Evolutionary conservation across 2,329 filamentous ascomycete species (phyloP).

Genomic region (Phaeosphaeriaceae sp.): DNA sequence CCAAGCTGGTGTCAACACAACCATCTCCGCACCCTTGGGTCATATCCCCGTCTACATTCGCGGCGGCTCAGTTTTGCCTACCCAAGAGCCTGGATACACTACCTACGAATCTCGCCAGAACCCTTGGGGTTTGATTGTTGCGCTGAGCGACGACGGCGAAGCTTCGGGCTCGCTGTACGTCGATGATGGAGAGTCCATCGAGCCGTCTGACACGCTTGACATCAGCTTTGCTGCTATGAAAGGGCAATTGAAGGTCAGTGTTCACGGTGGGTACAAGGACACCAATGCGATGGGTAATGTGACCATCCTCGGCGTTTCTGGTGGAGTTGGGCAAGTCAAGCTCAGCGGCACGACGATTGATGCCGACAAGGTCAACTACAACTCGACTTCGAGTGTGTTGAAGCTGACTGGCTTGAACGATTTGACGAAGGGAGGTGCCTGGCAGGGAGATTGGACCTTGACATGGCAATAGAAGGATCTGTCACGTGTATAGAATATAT

Average conservation of each 20-base stretch:
- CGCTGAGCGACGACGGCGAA: constrained; percentile 62
- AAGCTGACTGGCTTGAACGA: constrained; percentile 59
- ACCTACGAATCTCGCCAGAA: constrained; percentile 69
- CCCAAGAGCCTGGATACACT: constrained; percentile 73
- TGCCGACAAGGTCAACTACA: constrained; percentile 56
- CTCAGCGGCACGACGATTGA: constrained; percentile 61
- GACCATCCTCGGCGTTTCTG: constrained; percentile 66
- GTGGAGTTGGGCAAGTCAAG: constrained; percentile 45
- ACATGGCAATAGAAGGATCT: constrained; percentile 55
- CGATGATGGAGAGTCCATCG: constrained; percentile 76
- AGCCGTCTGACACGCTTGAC: constrained; percentile 62
- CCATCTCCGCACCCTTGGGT: constrained; percentile 67
- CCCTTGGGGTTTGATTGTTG: constrained; percentile 72
- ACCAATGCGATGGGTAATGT: constrained; percentile 67
- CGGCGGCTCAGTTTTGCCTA: constrained; percentile 72
- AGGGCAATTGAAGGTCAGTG: constrained; percentile 57
- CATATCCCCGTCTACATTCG: constrained; percentile 77
- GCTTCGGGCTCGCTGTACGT: constrained; percentile 73
- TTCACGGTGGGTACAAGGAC: constrained; percentile 64
- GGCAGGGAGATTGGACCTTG: constrained; percentile 64
- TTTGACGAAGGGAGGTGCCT: constrained; percentile 64
- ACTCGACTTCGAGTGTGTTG: constrained; percentile 58
- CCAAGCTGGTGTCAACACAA: constrained; percentile 63
- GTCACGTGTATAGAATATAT: not conserved
- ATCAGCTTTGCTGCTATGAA: constrained; percentile 59